These are phyloP conservation scores for Multifurca ochricompacta DNA, from an alignment of 768 basidiomycete genomes.

Conservation along the genomic window DNA sequence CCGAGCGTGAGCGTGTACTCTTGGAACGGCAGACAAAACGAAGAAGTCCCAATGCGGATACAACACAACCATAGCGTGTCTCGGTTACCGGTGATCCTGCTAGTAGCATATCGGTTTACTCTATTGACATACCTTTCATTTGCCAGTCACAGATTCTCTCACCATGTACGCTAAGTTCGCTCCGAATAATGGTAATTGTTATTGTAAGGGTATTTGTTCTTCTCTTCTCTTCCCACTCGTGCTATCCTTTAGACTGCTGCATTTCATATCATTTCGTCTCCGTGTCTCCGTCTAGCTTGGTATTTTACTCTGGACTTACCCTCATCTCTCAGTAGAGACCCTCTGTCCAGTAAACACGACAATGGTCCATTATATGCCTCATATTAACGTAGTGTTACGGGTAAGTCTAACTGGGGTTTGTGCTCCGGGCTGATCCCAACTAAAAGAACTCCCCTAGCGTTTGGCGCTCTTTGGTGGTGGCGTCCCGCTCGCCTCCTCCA, in stretches of 20 bases:
- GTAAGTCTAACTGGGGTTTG: neutral
- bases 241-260: neutral
- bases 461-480: conserved; percentile 53
- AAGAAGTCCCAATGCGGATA: neutral
- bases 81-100: neutral
- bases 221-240: neutral
- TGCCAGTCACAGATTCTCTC: neutral
- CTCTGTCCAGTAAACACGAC: neutral
- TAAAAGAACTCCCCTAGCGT: neutral
- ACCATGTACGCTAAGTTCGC: conserved; percentile 2
- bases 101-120: neutral
- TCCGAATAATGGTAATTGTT: conserved; percentile 2
- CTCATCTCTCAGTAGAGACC: neutral
- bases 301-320: neutral
- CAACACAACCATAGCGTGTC: neutral
- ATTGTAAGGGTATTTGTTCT: conserved; percentile 9
- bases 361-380: neutral
- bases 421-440: too few relatives aligned
- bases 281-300: neutral
- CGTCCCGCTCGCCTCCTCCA: conserved; percentile 55
- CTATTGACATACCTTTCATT: neutral
- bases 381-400: conserved; percentile 4
- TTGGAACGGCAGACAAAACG: conserved; percentile 11
- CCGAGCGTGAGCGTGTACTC: conserved; percentile 32
- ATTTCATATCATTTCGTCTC: conserved; percentile 1